Evolutionary conservation across 2,329 filamentous ascomycete genomes (phyloP).

Genomic region (Calonectria pseudoturangicola): DNA sequence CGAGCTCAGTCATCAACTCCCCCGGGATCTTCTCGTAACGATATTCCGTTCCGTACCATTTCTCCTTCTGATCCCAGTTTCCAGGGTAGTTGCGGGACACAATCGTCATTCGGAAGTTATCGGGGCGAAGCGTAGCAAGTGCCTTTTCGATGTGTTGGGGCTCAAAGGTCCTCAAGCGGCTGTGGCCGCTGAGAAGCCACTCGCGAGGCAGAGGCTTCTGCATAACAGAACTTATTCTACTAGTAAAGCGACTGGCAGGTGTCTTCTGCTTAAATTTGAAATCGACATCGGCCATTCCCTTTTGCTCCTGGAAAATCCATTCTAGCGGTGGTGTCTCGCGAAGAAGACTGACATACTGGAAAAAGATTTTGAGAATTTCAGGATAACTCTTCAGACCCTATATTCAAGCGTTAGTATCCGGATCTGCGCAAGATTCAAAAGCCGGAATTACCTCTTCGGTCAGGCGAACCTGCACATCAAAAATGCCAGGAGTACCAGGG

Average conservation of each 20-base stretch:
- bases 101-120: slow-evolving; percentile 91
- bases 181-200: slow-evolving; percentile 88
- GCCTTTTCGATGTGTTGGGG: slow-evolving; percentile 83
- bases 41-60: slow-evolving; percentile 99
- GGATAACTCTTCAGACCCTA: slow-evolving; percentile 85
- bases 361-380: slow-evolving; percentile 88
- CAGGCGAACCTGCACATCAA: slow-evolving; percentile 85
- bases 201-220: slow-evolving; percentile 91
- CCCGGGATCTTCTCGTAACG: slow-evolving; percentile 85
- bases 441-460: slow-evolving; percentile 81
- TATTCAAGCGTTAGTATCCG: slow-evolving; percentile 40
- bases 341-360: slow-evolving; percentile 93
- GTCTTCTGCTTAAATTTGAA: slow-evolving; percentile 97
- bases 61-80: slow-evolving; percentile 90
- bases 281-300: slow-evolving; percentile 91
- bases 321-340: slow-evolving; percentile 86
- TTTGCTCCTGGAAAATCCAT: slow-evolving; percentile 97
- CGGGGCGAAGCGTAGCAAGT: slow-evolving; percentile 84
- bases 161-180: slow-evolving; percentile 86
- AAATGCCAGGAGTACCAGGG: slow-evolving; percentile 84
- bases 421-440: neutral
- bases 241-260: slow-evolving; percentile 91
- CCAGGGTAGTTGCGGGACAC: slow-evolving; percentile 90
- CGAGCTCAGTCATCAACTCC: slow-evolving; percentile 83
- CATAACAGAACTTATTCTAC: slow-evolving; percentile 89